Evolutionary conservation across 2,329 filamentous ascomycete species (phyloP).

Genomic region (Penicillium sp.): DNA sequence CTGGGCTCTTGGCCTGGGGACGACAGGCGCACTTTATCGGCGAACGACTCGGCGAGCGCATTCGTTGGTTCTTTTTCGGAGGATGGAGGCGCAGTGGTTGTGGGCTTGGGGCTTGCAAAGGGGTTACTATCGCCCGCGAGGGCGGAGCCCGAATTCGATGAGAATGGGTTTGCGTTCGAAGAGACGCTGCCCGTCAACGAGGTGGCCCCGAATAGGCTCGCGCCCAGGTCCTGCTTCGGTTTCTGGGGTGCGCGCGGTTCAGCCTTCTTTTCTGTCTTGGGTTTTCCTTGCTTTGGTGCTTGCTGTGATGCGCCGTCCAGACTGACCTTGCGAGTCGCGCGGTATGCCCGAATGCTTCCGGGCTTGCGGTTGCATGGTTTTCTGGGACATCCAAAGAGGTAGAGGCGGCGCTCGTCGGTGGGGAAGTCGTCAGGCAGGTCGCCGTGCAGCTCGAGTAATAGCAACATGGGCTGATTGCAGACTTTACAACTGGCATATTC

Average conservation of each 20-base stretch:
- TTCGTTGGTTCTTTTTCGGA: conserved; percentile 47
- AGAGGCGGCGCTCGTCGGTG: conserved; percentile 78
- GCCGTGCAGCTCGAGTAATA: conserved; percentile 85
- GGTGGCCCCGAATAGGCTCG: conserved; percentile 59
- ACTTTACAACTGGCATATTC: conserved; percentile 76
- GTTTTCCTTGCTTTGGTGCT: conserved; percentile 6
- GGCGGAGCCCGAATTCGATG: conserved; percentile 31
- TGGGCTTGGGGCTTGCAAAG: conserved; percentile 50
- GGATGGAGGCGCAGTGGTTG: conserved; percentile 22
- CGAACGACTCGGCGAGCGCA: conserved; percentile 69
- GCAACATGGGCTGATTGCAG: conserved; percentile 75
- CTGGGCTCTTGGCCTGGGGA: conserved; percentile 24
- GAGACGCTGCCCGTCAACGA: conserved; percentile 34
- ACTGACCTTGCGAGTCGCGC: conserved; percentile 55
- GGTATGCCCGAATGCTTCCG: conserved; percentile 70
- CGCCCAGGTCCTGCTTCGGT: conserved; percentile 39
- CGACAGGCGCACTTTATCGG: conserved; percentile 59
- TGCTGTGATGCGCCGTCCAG: conserved; percentile 28
- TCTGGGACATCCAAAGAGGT: conserved; percentile 74
- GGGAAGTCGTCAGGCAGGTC: conserved; percentile 83
- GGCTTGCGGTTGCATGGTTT: conserved; percentile 74
- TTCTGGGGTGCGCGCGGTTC: conserved; percentile 14
- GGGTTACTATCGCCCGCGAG: conserved; percentile 47
- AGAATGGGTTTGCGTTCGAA: conserved; percentile 52
- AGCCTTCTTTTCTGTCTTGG: conserved; percentile 20